Percentiles rank a stretch among this genome's conserved stretches.
Conservation (phyloP, 2,329 filamentous ascomycete species). For the Paecilomyces sp. region DNA sequence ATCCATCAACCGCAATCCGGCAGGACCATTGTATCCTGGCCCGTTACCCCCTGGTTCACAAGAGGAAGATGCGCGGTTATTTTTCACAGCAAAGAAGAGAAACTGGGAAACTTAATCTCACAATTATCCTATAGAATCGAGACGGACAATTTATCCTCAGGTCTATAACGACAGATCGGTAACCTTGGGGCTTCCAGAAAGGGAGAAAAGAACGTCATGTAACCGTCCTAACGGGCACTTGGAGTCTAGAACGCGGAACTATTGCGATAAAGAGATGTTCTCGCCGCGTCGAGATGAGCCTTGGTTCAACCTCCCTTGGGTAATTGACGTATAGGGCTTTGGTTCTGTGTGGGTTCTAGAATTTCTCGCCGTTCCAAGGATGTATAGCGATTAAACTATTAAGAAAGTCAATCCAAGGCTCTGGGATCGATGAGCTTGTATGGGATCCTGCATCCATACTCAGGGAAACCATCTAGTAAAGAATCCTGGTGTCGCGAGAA, state of each 20-base stretch:
- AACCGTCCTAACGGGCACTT: background rate
- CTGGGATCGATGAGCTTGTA: background rate
- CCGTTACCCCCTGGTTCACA: slow-evolving; percentile 7
- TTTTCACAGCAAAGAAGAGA: slow-evolving; percentile 28
- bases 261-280: background rate
- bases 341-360: background rate
- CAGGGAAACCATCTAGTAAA: background rate
- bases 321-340: background rate
- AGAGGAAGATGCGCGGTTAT: slow-evolving; percentile 23
- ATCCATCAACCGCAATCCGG: background rate
- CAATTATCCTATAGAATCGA: background rate
- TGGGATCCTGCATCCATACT: background rate
- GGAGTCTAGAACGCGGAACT: background rate
- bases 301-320: background rate
- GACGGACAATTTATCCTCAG: background rate
- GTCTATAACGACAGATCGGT: background rate
- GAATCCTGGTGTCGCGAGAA: background rate
- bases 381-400: background rate
- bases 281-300: background rate
- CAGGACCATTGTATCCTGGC: background rate
- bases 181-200: background rate
- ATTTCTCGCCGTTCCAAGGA: background rate
- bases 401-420: background rate
- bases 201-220: background rate
- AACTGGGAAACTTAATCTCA: slow-evolving; percentile 25